Base-by-base conservation (phyloP, 2,329 filamentous ascomycete genomes). In the Ophiostoma tasmaniense region DNA sequence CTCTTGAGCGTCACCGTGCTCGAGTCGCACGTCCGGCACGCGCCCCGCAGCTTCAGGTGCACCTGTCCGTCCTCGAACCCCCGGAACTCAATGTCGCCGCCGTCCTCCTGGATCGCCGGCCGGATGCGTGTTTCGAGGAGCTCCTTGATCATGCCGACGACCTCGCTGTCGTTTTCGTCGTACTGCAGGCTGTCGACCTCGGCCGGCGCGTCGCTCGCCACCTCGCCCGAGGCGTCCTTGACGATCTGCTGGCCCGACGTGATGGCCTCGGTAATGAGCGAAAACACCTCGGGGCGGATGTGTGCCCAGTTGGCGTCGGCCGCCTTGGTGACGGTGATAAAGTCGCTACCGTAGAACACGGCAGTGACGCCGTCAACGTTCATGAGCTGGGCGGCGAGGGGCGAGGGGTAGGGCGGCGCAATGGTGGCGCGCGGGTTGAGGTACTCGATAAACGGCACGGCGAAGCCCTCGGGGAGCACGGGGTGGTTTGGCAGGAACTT, bases 141-240 rank as follows among this genome's bases (percentile, higher is more conserved):
- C 80, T 99, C 95, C 81, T 98, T 97, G 80, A 99, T 98, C 95
- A 98, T 98, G 70, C 92, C 90, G 10, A 99, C 90, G 13, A 97
- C 92, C 80, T 99, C 95, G 73, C 89, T 90, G 77, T 99, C 95
- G 72, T 96, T 89, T 76, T 97, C 93, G 74, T 94, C 89, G 78
- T 94, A 97, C 28, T 87, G 87, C 67, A 97, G 81, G 71, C 87
- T 90, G 75, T 96, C 92, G 66, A 79, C 79, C 70, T 80, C 80
- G 75, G 85, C 80, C 35, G 81, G 80, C 72, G 74, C 80, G 71
- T 80, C 84, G 3, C 28, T 17, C 6, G 55, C 80, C 3, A 61
- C 33, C 14, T 6, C 66, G 28, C 42, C 42, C 28, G 25, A 28
- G 13, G 25, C 35, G 59, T 66, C 11, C 72, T 87, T 91, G 70